Base-by-base conservation (phyloP, 768 basidiomycete species). In the Lactarius sanguifluus region DNA sequence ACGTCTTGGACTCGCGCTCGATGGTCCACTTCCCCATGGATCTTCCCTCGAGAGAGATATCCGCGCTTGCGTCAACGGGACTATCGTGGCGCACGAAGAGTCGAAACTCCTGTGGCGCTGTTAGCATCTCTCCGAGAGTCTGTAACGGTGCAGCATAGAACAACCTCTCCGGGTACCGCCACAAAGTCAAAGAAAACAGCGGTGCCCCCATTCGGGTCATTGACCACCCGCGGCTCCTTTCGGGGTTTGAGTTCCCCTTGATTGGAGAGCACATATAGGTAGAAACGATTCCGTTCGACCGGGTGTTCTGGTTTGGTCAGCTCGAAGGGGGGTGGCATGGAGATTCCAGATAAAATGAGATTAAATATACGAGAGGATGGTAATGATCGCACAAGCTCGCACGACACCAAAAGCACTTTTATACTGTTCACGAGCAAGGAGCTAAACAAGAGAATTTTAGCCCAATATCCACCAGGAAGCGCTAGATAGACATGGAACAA, bases 11-110 rank as follows among this genome's bases (percentile, higher is more conserved):
- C 16, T 54, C 47, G 25, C 45, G 61, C 6, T 47, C 36, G 9
- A 66, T 28, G 1, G 62, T 43, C 65, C 65, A 66, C 45, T 66
- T 66, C n/a, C 65, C 65, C n/a, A 66, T 12, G 23, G 30, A 54
- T 9, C 32, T 16, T 28, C 47, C 61, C 41, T 54, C 20, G n/a
- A 52, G 15, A 8, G 30, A 62, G 18, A 66, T 2, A 30, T 62
- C 61, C 13, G 65, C 65, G 30, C 56, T 58, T 12, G 47, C 61
- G 61, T 62, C 61, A 36, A 25, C 18, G 10, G 45, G 15, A 9
- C 61, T 23, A 41, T 57, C 23, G 50, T 66, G 61, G 40, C 56
- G 32, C n/a, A 66, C 45, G 23, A 58, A 66, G 12, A 66, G 20
- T 20, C 47, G 65, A 34, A 62, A 52, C 3, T 40, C 56, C 65